A percentile compares a stretch with the other conserved stretches of the same genome.
Evolutionary conservation across 345 rosid genomes (phyloP).

Genomic region (Pistacia vera): DNA sequence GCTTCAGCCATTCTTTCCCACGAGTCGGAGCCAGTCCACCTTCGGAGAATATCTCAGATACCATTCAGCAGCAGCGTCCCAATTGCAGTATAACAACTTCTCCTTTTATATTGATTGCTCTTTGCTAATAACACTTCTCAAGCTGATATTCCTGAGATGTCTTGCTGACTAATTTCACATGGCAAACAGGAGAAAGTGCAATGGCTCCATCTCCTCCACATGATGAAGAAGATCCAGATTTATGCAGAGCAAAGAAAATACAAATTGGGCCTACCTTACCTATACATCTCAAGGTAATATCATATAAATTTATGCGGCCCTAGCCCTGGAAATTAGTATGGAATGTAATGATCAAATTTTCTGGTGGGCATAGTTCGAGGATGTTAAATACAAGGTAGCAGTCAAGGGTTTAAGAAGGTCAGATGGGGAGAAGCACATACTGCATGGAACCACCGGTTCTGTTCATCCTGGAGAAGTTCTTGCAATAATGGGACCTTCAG

Average conservation of each 20-base stretch:
- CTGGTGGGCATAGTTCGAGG: slow-evolving; percentile 16
- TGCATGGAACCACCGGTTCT: slow-evolving; percentile 31
- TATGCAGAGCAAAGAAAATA: slow-evolving; percentile 7
- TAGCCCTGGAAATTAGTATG: neutral
- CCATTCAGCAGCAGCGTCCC: neutral
- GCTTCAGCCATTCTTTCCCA: neutral
- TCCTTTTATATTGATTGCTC: neutral
- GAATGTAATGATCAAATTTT: neutral
- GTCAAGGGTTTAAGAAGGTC: neutral
- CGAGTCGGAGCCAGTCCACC: neutral
- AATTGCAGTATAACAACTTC: neutral
- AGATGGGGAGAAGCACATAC: slow-evolving; percentile 20
- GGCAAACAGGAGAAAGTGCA: neutral
- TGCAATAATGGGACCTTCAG: slow-evolving; percentile 41
- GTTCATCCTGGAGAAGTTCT: slow-evolving; percentile 37
- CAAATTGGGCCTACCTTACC: slow-evolving; percentile 24
- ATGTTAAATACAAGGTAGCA: slow-evolving; percentile 23
- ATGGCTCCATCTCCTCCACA: neutral
- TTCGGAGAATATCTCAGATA: neutral
- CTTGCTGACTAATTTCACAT: neutral
- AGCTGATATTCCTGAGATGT: neutral
- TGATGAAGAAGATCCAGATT: slow-evolving; percentile 8
- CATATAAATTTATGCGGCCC: neutral
- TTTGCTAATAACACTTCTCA: neutral
- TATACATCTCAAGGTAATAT: slow-evolving; percentile 35